Conservation (phyloP, 306 rosid genomes). For the Geum urbanum region DNA sequence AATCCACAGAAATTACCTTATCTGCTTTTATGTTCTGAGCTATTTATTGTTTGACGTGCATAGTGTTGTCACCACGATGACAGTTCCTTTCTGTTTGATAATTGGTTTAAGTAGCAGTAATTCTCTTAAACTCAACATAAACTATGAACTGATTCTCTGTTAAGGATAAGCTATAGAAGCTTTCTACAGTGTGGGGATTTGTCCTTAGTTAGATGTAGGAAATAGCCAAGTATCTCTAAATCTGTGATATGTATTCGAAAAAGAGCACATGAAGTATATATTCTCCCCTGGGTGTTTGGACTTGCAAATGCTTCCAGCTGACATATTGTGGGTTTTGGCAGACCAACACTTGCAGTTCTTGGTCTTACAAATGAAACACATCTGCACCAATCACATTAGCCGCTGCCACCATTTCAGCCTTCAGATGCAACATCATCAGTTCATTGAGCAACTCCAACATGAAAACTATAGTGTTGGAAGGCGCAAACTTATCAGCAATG, state of each 20-base stretch:
- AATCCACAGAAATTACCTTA: neutral
- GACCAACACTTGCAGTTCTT: constrained; percentile 63
- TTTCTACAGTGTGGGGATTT: neutral
- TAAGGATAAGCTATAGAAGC: neutral
- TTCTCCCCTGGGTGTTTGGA: neutral
- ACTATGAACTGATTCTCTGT: neutral
- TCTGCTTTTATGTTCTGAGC: neutral
- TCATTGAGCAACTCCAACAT: no score
- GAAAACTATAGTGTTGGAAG: no score
- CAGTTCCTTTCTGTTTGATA: neutral
- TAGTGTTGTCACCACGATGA: neutral
- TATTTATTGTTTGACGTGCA: neutral
- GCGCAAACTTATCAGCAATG: constrained; percentile 20
- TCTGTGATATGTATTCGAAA: neutral
- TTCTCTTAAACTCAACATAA: neutral
- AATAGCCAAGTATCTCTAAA: neutral
- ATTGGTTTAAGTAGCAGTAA: neutral
- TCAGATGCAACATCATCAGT: constrained; percentile 65
- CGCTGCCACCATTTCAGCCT: constrained; percentile 43
- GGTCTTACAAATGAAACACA: constrained; percentile 65
- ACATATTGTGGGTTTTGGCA: constrained; percentile 30
- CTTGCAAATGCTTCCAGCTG: neutral
- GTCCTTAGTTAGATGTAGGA: neutral
- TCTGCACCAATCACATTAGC: constrained; percentile 44
- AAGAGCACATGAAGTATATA: neutral